Base-by-base conservation (phyloP, 495 filamentous ascomycete species). In the Immersiella caudata region DNA sequence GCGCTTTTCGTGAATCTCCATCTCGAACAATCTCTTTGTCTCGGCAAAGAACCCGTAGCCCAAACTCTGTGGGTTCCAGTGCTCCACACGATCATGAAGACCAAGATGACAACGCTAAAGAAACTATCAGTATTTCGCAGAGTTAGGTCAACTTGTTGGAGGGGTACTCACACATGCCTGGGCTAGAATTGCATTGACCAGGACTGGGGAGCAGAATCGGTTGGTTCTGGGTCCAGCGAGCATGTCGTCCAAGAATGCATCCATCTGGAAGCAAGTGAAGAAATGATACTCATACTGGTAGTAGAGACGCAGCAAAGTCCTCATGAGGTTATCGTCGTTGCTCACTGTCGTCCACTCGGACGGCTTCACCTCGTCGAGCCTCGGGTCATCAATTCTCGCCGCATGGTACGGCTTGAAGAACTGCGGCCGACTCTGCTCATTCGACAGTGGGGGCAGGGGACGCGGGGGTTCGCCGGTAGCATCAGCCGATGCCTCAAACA, bases 201-300 rank as follows among this genome's bases (percentile, higher is more conserved):
- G 67, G 8, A 78, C 26, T 21, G 74, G 70, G 2, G 75, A 78
- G 46, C 75, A 78, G 62, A 73, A 75, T 5, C 69, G 58, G 11
- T 46, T 18, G 40, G 40, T 46, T 16, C 56, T 52, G 21, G 54
- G 66, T 8, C 60, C 64, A 6, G 64, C 16, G 8, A 56, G 57
- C 68, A 78, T 64, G 46, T 78, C 75, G 20, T 76, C 59, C 29
- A 76, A 49, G 52, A 78, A 78, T 40, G 66, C 72, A 11, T 72
- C 68, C 69, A 74, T 76, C 2, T 75, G 74, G 49, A 76, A 78
- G 21, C 67, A 68, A 0, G 68, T 65, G 2, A 73, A 67, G 65
- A 67, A 73, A 0, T 69, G 57, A 33, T 76, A 71, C 35, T 76
- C 68, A 51, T 63, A 66, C 18, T 52, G 69, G 12, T 75, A 49